Percentiles rank a stretch among this genome's conserved stretches.
These are phyloP conservation scores for Ananas comosus DNA, from an alignment of 176 grass and related monocot species.

Conservation along the genomic window DNA sequence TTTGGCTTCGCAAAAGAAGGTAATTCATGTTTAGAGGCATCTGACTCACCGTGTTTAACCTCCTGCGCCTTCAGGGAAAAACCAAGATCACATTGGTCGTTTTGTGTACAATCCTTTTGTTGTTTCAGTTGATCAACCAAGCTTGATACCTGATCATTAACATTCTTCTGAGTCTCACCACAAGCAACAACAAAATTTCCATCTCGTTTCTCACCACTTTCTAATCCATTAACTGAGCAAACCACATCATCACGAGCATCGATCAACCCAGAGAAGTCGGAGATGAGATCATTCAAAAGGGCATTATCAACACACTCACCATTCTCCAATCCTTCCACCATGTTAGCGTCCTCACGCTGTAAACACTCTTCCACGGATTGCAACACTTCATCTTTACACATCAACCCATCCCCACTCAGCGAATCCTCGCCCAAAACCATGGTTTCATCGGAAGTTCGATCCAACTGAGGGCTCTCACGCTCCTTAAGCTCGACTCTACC, in stretches of 20 bases:
- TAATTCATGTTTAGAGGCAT: not conserved
- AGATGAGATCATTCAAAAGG: constrained; percentile 36
- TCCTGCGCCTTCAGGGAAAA: no score
- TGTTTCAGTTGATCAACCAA: constrained; percentile 14
- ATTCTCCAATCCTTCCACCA: constrained; percentile 13
- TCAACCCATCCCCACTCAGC: constrained; percentile 10
- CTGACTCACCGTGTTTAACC: not conserved
- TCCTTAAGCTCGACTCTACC: not conserved
- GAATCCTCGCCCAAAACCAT: constrained; percentile 1
- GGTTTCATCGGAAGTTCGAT: not conserved
- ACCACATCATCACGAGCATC: constrained; percentile 16
- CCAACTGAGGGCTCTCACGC: not conserved
- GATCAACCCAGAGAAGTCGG: constrained; percentile 40
- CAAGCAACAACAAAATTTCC: constrained; percentile 5
- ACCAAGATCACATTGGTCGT: constrained; percentile 3
- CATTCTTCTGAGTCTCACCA: constrained; percentile 19
- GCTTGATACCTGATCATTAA: constrained; percentile 22
- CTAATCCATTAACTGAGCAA: not conserved
- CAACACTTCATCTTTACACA: constrained; percentile 25
- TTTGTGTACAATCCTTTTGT: constrained; percentile 8
- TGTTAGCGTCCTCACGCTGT: constrained; percentile 14
- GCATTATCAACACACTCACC: constrained; percentile 10
- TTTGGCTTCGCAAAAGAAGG: not conserved
- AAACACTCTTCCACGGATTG: constrained; percentile 27
- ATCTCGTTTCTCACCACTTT: not conserved